Conservation (phyloP, 352 stramenopile species). For the Globisporangium orthogonon region DNA sequence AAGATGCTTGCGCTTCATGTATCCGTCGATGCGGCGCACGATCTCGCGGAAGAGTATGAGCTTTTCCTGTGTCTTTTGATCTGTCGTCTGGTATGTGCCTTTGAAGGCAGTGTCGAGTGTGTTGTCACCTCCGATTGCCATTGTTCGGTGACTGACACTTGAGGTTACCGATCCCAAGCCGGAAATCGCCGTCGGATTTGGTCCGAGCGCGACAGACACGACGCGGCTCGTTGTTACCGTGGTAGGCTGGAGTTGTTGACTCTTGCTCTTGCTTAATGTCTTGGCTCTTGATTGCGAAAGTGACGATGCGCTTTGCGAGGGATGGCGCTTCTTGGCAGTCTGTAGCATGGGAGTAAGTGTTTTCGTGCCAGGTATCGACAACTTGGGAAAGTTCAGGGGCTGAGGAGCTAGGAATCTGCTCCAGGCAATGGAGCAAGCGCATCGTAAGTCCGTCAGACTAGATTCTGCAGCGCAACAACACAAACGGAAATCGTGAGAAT, state of each 20-base stretch:
- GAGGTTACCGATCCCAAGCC: not conserved
- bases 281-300: not conserved
- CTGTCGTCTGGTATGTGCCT: constrained; percentile 53
- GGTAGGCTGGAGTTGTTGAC: constrained; percentile 3
- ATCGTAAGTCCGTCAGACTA: not conserved
- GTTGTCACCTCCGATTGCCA: not conserved
- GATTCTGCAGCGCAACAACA: too few species aligned
- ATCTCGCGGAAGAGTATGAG: constrained; percentile 67
- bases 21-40: constrained; percentile 72
- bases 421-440: not conserved
- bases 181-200: not conserved
- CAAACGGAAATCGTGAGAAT: not conserved
- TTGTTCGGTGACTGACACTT: not conserved
- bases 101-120: constrained; percentile 36
- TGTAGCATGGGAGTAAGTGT: constrained; percentile 10
- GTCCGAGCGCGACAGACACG: not conserved
- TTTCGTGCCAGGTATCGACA: constrained; percentile 45
- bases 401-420: constrained; percentile 10
- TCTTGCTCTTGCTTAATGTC: constrained; percentile 10
- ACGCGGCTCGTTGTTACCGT: not conserved
- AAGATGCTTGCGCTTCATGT: constrained; percentile 82
- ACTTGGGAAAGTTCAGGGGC: constrained; percentile 41
- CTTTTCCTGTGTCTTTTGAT: constrained; percentile 63
- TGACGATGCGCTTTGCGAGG: not conserved
- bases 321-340: constrained; percentile 7